These are phyloP conservation scores for Eimeria brunetti DNA, from an alignment of 169 alveolate species.

Conservation along the genomic window DNA sequence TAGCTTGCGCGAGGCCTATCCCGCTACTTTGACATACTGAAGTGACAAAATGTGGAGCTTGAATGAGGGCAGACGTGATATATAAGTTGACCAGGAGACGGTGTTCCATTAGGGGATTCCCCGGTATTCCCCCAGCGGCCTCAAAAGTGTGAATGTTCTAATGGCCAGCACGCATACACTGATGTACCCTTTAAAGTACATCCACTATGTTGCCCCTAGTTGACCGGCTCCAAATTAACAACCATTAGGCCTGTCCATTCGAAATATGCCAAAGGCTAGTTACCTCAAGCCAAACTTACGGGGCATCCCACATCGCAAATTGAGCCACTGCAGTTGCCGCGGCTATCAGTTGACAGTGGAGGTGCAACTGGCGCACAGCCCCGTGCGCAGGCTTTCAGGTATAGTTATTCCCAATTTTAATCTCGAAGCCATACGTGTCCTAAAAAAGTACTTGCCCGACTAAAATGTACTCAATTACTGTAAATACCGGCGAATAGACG, in stretches of 20 bases:
- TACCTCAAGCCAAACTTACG: background rate
- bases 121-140: background rate
- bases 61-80: background rate
- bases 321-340: background rate
- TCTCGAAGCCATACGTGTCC: background rate
- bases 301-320: background rate
- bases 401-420: background rate
- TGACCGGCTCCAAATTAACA: background rate
- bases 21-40: background rate
- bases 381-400: background rate
- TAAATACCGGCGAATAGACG: background rate
- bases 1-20: background rate
- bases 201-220: background rate
- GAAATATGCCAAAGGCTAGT: background rate
- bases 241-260: background rate
- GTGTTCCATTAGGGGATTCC: background rate
- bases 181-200: background rate
- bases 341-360: background rate
- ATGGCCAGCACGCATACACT: background rate
- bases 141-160: background rate
- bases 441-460: background rate
- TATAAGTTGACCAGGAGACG: background rate
- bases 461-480: background rate
- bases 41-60: background rate
- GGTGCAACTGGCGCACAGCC: background rate